Evolutionary conservation across 345 rosid species (phyloP).

Genomic region (Hibiscus trionum): DNA sequence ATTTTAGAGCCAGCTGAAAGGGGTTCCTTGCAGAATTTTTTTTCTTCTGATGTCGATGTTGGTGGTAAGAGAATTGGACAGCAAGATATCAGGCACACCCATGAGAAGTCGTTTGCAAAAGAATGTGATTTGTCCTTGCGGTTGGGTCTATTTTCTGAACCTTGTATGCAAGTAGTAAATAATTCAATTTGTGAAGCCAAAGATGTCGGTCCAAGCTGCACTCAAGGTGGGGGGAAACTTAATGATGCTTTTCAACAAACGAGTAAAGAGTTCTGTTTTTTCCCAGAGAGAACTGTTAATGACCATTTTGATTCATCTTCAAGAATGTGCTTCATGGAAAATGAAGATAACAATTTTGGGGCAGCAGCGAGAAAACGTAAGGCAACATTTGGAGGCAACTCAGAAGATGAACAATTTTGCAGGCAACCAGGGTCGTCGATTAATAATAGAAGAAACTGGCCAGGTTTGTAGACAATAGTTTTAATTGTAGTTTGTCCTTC

Average conservation of each 20-base stretch:
- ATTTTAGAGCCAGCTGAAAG: slow-evolving; percentile 27
- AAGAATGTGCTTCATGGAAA: slow-evolving; percentile 25
- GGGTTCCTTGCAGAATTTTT: slow-evolving; percentile 24
- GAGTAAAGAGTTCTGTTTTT: slow-evolving; percentile 51
- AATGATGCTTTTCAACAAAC: slow-evolving; percentile 21
- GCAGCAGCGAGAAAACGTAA: slow-evolving; percentile 41
- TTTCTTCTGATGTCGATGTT: slow-evolving; percentile 23
- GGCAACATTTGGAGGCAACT: slow-evolving; percentile 31
- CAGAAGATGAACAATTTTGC: slow-evolving; percentile 34
- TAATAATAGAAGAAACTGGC: slow-evolving; percentile 28
- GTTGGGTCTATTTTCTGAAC: slow-evolving; percentile 55
- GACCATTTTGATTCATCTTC: slow-evolving; percentile 27
- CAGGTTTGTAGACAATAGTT: slow-evolving; percentile 42
- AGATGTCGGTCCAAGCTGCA: slow-evolving; percentile 27
- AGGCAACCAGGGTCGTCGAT: slow-evolving; percentile 29
- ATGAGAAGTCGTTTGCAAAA: slow-evolving; percentile 29
- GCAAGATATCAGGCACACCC: slow-evolving; percentile 19
- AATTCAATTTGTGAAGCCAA: slow-evolving; percentile 34
- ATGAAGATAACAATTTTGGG: slow-evolving; percentile 31
- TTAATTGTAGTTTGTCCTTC: slow-evolving; percentile 22
- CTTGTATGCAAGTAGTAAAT: slow-evolving; percentile 28
- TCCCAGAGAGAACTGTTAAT: slow-evolving; percentile 39
- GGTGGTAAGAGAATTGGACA: slow-evolving; percentile 18
- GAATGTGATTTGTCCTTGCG: slow-evolving; percentile 78
- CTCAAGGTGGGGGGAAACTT: slow-evolving; percentile 23